phyloP scores from a whole-genome alignment of 495 filamentous ascomycete genomes.

The Niebla homalea region DNA sequence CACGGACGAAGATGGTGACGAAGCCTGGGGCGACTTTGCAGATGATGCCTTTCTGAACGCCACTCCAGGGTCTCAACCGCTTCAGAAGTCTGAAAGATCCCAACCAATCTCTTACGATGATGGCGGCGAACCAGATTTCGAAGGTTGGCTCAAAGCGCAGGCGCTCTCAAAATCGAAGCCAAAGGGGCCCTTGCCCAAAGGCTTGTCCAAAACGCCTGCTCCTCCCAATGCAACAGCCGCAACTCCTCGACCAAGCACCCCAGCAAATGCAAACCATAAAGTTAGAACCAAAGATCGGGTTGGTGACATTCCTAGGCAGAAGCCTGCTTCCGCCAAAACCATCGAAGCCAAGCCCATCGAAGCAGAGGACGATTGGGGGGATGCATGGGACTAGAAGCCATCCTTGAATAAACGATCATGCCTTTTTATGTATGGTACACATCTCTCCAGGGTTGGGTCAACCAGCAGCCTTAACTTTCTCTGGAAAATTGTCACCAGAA shows the following conservation, averaged over 20 bases:
- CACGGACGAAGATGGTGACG: constrained; percentile 42
- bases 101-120: constrained; percentile 48
- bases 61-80: constrained; percentile 24
- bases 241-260: constrained; percentile 23
- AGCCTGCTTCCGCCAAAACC: constrained; percentile 26
- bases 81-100: constrained; percentile 20
- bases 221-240: background rate
- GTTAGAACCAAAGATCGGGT: constrained; percentile 29
- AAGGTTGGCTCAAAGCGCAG: constrained; percentile 81
- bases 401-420: too few relatives aligned
- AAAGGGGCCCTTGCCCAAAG: constrained; percentile 52
- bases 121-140: constrained; percentile 81
- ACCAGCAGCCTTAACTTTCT: too few relatives aligned
- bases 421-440: too few relatives aligned
- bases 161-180: constrained; percentile 57
- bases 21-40: constrained; percentile 31
- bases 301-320: constrained; percentile 23
- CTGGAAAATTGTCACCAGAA: too few relatives aligned
- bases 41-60: constrained; percentile 37
- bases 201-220: constrained; percentile 43
- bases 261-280: constrained; percentile 17
- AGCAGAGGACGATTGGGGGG: constrained; percentile 43
- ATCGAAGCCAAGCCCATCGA: constrained; percentile 40
- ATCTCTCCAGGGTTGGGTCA: too few relatives aligned
- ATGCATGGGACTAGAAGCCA: constrained; percentile 35